phyloP scores from a whole-genome alignment of 2,329 filamentous ascomycete species.

The Apiospora arundinis region DNA sequence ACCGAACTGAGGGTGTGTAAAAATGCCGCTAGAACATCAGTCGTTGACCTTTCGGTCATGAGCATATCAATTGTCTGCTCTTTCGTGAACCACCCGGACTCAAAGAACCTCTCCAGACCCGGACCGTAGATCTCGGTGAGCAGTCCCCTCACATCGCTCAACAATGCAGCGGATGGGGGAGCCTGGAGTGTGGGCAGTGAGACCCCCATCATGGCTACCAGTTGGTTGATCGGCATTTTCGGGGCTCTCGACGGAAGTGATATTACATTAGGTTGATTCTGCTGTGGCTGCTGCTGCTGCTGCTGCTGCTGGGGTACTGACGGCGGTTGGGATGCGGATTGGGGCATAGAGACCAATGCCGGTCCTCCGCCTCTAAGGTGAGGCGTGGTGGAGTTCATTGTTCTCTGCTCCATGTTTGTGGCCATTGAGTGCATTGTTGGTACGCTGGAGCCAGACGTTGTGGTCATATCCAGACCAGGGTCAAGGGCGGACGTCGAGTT shows the following conservation, averaged over 20 bases:
- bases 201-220: constrained; percentile 68
- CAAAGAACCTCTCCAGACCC: constrained; percentile 77
- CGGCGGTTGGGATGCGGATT: neutral
- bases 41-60: constrained; percentile 60
- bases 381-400: constrained; percentile 44
- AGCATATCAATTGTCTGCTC: constrained; percentile 52
- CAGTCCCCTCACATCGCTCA: constrained; percentile 73
- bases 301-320: constrained; percentile 19
- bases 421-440: constrained; percentile 36
- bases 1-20: constrained; percentile 60
- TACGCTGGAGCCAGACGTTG: constrained; percentile 43
- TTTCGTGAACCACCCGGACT: constrained; percentile 80
- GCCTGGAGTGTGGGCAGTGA: constrained; percentile 61
- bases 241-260: constrained; percentile 47
- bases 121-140: constrained; percentile 79
- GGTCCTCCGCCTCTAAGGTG: constrained; percentile 59
- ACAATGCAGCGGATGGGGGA: constrained; percentile 55
- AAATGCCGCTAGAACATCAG: constrained; percentile 72
- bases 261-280: constrained; percentile 18
- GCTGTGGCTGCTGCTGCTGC: constrained; percentile 12
- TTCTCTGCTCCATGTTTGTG: constrained; percentile 35
- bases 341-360: neutral
- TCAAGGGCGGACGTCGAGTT: constrained; percentile 60
- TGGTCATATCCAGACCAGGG: constrained; percentile 63
- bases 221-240: constrained; percentile 75